A percentile compares a stretch with the other conserved stretches of the same genome.
These are phyloP conservation scores for Hura crepitans DNA, from an alignment of 441 rosid species.

Conservation along the genomic window DNA sequence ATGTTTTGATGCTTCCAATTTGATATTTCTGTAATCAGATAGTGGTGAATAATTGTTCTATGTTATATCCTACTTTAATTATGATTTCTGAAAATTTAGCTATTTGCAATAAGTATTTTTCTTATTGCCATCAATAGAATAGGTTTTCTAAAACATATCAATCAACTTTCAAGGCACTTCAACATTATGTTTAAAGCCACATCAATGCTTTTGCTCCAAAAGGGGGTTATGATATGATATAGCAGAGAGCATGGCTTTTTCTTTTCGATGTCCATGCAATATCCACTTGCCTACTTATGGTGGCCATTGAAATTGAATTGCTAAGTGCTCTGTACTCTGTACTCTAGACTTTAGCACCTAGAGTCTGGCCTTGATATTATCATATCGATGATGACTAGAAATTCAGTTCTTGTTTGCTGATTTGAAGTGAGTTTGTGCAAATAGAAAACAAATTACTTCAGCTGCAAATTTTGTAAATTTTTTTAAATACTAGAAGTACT, in stretches of 20 bases:
- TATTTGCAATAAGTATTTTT: no score
- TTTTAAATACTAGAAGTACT: not conserved
- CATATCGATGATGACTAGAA: not conserved
- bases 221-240: not conserved
- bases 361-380: not conserved
- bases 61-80: not conserved
- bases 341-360: not conserved
- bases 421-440: slow-evolving; percentile 9
- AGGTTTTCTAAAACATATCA: no score
- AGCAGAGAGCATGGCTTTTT: not conserved
- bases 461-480: not conserved
- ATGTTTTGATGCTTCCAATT: not conserved
- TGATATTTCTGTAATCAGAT: not conserved
- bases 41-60: not conserved
- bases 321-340: not conserved
- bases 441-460: not conserved
- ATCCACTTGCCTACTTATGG: slow-evolving; percentile 1
- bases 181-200: not conserved
- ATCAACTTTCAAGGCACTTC: not conserved
- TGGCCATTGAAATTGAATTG: slow-evolving; percentile 1
- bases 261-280: not conserved
- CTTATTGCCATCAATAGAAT: no score
- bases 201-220: not conserved
- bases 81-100: no score
- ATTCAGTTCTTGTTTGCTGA: not conserved